Percentiles rank a stretch among this genome's conserved stretches.
Evolutionary conservation across 345 rosid genomes (phyloP).

Genomic region (Streptanthus diversifolius): DNA sequence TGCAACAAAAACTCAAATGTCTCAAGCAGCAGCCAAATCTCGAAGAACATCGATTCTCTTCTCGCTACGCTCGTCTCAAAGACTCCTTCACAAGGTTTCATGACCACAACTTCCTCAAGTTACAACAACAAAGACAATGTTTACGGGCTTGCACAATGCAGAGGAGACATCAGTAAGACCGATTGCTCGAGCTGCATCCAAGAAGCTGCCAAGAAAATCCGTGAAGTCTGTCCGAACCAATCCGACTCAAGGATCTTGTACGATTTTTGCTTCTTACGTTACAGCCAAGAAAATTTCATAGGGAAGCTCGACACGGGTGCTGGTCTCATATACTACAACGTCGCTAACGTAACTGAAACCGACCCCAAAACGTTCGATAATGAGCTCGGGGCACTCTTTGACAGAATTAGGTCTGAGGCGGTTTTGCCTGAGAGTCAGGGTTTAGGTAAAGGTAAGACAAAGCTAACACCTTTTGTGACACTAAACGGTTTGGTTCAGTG

Average conservation of each 20-base stretch:
- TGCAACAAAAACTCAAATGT: slow-evolving; percentile 42
- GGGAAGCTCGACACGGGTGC: slow-evolving; percentile 52
- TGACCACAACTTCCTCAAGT: slow-evolving; percentile 39
- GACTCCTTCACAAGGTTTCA: slow-evolving; percentile 43
- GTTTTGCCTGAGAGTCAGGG: slow-evolving; percentile 44
- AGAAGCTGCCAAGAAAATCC: slow-evolving; percentile 60
- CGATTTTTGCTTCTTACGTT: slow-evolving; percentile 65
- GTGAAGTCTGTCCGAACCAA: slow-evolving; percentile 48
- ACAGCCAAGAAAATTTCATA: slow-evolving; percentile 38
- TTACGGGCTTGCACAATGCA: slow-evolving; percentile 76
- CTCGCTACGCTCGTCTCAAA: slow-evolving; percentile 41
- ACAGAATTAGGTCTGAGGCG: slow-evolving; percentile 49
- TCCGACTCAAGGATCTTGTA: slow-evolving; percentile 65
- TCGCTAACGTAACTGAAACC: slow-evolving; percentile 50
- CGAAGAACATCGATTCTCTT: slow-evolving; percentile 44
- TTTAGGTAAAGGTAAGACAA: slow-evolving; percentile 56
- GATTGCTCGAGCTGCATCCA: slow-evolving; percentile 57
- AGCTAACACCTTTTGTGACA: slow-evolving; percentile 50
- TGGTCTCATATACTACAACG: slow-evolving; percentile 50
- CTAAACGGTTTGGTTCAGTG: slow-evolving; percentile 69
- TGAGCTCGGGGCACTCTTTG: slow-evolving; percentile 48
- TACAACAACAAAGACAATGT: slow-evolving; percentile 37
- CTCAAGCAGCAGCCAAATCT: slow-evolving; percentile 31
- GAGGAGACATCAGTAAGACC: slow-evolving; percentile 56
- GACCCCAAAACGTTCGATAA: slow-evolving; percentile 45